Evolutionary conservation across 331 rosid genomes (phyloP).

Genomic region (Saraca asoca): DNA sequence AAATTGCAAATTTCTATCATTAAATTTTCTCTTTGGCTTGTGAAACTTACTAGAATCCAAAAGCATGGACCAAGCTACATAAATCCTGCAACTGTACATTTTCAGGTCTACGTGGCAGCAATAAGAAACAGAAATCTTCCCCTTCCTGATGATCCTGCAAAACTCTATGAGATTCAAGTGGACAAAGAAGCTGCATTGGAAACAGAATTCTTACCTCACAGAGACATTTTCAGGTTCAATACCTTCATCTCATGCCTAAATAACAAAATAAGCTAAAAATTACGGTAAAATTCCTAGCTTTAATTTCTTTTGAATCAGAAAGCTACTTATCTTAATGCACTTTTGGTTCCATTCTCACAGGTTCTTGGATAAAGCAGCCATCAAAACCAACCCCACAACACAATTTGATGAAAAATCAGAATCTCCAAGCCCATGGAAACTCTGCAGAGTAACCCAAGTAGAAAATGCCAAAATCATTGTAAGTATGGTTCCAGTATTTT

Average conservation of each 20-base stretch:
- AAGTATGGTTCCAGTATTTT: constrained; percentile 72
- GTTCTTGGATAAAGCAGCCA: constrained; percentile 89
- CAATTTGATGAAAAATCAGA: constrained; percentile 39
- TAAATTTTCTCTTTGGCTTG: too few species aligned
- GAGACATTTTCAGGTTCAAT: constrained; percentile 58
- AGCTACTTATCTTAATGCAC: neutral
- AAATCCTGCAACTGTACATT: constrained; percentile 7
- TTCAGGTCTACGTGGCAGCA: constrained; percentile 85
- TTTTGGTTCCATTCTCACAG: constrained; percentile 30
- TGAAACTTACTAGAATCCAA: neutral
- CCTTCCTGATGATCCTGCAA: constrained; percentile 65
- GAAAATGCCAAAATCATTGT: constrained; percentile 80
- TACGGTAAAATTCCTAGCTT: neutral
- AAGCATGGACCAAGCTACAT: constrained; percentile 4
- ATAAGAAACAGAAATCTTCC: constrained; percentile 66
- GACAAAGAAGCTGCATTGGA: constrained; percentile 67
- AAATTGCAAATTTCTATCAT: too few species aligned
- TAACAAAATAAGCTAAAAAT: neutral
- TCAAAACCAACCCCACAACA: constrained; percentile 31
- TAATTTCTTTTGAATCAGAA: neutral
- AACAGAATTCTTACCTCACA: constrained; percentile 72
- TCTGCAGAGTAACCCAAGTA: constrained; percentile 85
- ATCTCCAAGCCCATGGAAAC: constrained; percentile 65
- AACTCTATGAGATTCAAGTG: constrained; percentile 65
- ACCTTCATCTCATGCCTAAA: too few species aligned